Evolutionary conservation across 2,329 filamentous ascomycete genomes (phyloP).

Genomic region (Davidsoniella neocaledoniae): DNA sequence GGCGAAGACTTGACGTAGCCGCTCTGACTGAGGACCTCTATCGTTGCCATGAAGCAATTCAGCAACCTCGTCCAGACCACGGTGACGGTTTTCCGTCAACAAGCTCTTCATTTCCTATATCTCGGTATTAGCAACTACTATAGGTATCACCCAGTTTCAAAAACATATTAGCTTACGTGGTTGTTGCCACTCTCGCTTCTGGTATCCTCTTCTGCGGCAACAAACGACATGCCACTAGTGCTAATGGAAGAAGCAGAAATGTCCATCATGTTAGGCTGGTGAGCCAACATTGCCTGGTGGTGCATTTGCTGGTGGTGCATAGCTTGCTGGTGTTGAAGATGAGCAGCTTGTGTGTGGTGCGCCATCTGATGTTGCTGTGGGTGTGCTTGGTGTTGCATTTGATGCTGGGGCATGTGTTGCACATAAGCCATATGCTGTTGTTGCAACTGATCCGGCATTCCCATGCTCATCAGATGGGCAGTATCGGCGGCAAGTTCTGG

Average conservation of each 20-base stretch:
- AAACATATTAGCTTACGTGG: conserved; percentile 1
- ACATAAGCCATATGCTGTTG: conserved; percentile 7
- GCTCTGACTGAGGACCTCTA: conserved; percentile 63
- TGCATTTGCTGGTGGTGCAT: conserved; percentile 12
- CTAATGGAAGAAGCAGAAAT: conserved; percentile 6
- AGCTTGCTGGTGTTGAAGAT: conserved; percentile 8
- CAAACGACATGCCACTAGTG: conserved; percentile 6
- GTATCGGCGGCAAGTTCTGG: conserved; percentile 9
- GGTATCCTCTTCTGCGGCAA: conserved; percentile 7
- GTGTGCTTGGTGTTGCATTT: conserved; percentile 16
- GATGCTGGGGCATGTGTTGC: conserved; percentile 7
- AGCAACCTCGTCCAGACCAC: conserved; percentile 54
- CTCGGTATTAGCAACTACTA: not conserved
- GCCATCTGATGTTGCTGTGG: conserved; percentile 5
- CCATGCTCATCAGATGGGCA: conserved; percentile 9
- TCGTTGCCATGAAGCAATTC: conserved; percentile 63
- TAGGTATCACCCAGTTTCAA: not conserved
- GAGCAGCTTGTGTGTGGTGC: conserved; percentile 8
- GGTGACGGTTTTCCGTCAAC: conserved; percentile 50
- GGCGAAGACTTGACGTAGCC: conserved; percentile 71
- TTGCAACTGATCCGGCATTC: conserved; percentile 9
- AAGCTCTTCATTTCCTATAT: conserved; percentile 52
- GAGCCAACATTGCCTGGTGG: conserved; percentile 23
- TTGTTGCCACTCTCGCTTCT: conserved; percentile 8
- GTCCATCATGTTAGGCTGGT: conserved; percentile 24